Conservation (phyloP, 2,329 filamentous ascomycete genomes). For the Stagonosporopsis cucurbitacearum region DNA sequence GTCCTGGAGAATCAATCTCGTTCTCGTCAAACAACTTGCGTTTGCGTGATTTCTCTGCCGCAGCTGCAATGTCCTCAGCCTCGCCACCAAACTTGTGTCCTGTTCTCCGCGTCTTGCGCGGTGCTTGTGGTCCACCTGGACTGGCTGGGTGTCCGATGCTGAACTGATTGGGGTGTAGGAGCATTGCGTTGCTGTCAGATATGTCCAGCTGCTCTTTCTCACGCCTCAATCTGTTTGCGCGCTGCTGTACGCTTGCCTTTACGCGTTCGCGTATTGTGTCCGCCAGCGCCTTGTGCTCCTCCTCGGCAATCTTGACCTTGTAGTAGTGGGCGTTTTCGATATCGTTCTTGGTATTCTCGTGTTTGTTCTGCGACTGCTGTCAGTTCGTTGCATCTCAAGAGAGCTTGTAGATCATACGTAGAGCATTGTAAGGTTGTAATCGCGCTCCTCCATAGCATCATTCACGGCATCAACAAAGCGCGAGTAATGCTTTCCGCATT, state of each 20-base stretch:
- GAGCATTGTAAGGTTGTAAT: conserved; percentile 80
- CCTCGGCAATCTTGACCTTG: conserved; percentile 66
- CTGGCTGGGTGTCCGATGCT: conserved; percentile 69
- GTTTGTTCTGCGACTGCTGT: conserved; percentile 58
- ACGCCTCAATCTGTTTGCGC: conserved; percentile 63
- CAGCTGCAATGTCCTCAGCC: conserved; percentile 54
- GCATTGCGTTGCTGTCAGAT: conserved; percentile 69
- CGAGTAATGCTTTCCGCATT: conserved; percentile 80
- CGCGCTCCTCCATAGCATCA: conserved; percentile 83
- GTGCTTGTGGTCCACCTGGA: conserved; percentile 65
- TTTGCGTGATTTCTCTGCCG: conserved; percentile 62
- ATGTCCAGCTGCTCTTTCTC: conserved; percentile 73
- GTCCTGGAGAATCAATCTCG: conserved; percentile 64
- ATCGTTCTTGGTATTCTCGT: conserved; percentile 62
- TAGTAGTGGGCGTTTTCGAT: conserved; percentile 64
- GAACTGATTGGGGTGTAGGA: conserved; percentile 70
- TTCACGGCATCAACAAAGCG: conserved; percentile 88
- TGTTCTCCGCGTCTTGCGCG: conserved; percentile 68
- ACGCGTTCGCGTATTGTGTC: conserved; percentile 67
- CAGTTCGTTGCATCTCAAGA: neutral
- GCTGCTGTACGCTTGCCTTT: conserved; percentile 63
- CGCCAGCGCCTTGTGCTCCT: conserved; percentile 66
- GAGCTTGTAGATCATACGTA: conserved; percentile 63
- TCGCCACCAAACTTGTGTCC: conserved; percentile 61
- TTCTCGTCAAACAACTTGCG: conserved; percentile 64